Base-by-base conservation (phyloP, 2,329 filamentous ascomycete genomes). In the Ciborinia camelliae region DNA sequence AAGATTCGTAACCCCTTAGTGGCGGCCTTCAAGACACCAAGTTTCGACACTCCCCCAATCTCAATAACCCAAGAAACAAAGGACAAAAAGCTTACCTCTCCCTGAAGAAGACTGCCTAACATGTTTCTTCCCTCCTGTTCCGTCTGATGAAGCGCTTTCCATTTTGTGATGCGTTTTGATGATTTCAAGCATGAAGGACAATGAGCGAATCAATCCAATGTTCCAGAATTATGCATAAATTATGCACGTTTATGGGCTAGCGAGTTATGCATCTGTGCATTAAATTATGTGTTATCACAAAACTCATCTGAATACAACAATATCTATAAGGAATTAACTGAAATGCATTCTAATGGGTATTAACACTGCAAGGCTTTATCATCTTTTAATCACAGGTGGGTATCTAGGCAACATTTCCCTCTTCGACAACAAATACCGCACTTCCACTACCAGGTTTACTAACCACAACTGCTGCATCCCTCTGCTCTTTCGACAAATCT, bases 381-480 rank as follows among this genome's bases (percentile, higher is more conserved):
- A 18, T 47, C 54, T 58, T 26, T 39, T 35, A 58, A 47, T 47
- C n/a, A 15, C n/a, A 26, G 20, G 8, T n/a, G 35, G 14, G 12
- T 30, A 45, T 53, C 60, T 67, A 68, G 20, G 62, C 20, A 35
- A 68, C 64, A 26, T 64, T 59, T 39, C 65, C 61, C 4, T 65
- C 68, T 45, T 68, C 67, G 50, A 81, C 76, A 53, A 79, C 67
- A 65, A 81, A 84, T 18, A 87, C 74, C 2, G 82, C 84, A 70
- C 85, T 88, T 39, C 92, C 92, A 70, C 88, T 87, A 5, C 91
- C 91, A 0, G 95, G 95, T 77, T 91, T 89, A 74, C 91, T 96
- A 55, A 96, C 92, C 35, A 98, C 90, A 66, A 98, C 89, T 0
- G 93, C 93, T 59, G 87, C 86, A 64, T 85, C 83, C 73, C 89